phyloP scores from a whole-genome alignment of 352 stramenopile species.

The Nothophytophthora sp. region DNA sequence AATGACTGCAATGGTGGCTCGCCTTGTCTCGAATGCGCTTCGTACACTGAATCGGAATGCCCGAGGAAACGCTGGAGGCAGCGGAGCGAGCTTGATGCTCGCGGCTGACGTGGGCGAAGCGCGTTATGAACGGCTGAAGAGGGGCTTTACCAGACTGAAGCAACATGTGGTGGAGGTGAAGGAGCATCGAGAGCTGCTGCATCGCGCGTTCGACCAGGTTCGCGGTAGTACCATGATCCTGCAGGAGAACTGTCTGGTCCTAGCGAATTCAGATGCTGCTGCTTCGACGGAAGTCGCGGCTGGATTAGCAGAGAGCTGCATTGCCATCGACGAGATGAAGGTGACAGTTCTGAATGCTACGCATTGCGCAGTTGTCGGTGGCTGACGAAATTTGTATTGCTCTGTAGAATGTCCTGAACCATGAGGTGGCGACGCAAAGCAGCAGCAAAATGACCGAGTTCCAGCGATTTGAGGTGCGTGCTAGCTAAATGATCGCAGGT shows the following conservation, averaged over 20 bases:
- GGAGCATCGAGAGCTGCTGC: slow-evolving; percentile 23
- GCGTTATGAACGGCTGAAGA: slow-evolving; percentile 40
- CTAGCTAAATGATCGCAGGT: background rate
- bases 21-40: slow-evolving; percentile 2
- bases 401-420: slow-evolving; percentile 19
- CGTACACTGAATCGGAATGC: slow-evolving; percentile 6
- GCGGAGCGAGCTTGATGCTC: slow-evolving; percentile 1
- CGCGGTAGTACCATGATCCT: slow-evolving; percentile 7
- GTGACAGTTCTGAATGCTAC: too few relatives aligned
- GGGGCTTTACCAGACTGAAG: slow-evolving; percentile 19
- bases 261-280: background rate
- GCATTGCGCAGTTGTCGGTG: too few relatives aligned
- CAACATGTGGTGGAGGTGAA: slow-evolving; percentile 34
- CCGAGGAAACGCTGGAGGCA: slow-evolving; percentile 1
- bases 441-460: slow-evolving; percentile 35
- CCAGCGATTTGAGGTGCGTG: slow-evolving; percentile 27
- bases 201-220: slow-evolving; percentile 23
- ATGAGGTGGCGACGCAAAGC: slow-evolving; percentile 31
- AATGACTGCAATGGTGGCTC: background rate
- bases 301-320: background rate
- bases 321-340: slow-evolving; percentile 3
- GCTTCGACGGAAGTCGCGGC: background rate
- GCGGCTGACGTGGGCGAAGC: slow-evolving; percentile 19
- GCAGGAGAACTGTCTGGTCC: slow-evolving; percentile 4
- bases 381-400: too few relatives aligned